Evolutionary conservation across 2,329 filamentous ascomycete species (phyloP).

Genomic region (Stemphylium vesicarium): DNA sequence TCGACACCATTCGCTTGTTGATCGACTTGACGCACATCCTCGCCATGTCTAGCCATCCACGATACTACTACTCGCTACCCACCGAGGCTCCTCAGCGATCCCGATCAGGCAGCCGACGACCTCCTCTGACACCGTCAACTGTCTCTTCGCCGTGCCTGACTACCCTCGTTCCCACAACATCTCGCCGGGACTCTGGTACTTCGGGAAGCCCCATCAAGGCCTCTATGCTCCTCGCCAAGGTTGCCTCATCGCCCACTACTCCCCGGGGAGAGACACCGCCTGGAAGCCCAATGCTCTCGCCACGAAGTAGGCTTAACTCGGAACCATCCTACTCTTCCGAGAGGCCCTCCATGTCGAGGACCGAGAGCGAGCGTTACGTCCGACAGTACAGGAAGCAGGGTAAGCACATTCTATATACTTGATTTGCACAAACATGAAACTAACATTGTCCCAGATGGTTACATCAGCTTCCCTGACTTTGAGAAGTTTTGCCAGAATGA

Average conservation of each 20-base stretch:
- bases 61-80: constrained; percentile 49
- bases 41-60: constrained; percentile 44
- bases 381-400: constrained; percentile 47
- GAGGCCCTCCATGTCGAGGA: constrained; percentile 44
- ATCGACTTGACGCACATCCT: constrained; percentile 20
- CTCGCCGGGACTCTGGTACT: constrained; percentile 49
- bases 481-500: constrained; percentile 64
- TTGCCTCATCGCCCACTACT: constrained; percentile 51
- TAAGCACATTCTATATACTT: constrained; percentile 27
- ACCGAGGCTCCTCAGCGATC: constrained; percentile 44
- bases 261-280: constrained; percentile 46
- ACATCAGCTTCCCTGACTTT: constrained; percentile 77
- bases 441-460: constrained; percentile 55
- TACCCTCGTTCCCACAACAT: constrained; percentile 48
- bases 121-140: constrained; percentile 54
- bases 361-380: constrained; percentile 48
- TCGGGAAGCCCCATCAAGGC: constrained; percentile 52
- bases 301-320: constrained; percentile 36
- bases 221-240: constrained; percentile 52
- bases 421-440: constrained; percentile 5
- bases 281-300: constrained; percentile 38
- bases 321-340: constrained; percentile 35
- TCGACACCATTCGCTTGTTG: constrained; percentile 13
- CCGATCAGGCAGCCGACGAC: constrained; percentile 49
- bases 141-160: constrained; percentile 55